These are phyloP conservation scores for Coleophoma crateriformis DNA, from an alignment of 2,329 filamentous ascomycete genomes.

Conservation along the genomic window DNA sequence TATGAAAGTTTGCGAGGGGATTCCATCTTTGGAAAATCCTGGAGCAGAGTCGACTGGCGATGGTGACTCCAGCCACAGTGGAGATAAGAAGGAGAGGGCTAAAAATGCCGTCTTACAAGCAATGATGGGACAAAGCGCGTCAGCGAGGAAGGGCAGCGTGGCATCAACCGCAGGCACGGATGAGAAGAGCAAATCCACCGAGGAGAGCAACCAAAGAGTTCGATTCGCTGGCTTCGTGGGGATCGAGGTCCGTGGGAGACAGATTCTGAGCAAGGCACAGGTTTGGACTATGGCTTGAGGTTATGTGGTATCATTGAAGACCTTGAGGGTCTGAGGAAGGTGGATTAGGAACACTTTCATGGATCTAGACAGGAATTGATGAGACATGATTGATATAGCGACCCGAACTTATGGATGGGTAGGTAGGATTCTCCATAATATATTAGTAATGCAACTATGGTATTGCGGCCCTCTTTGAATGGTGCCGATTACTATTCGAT, in stretches of 20 bases:
- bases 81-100: conserved; percentile 27
- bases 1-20: conserved; percentile 76
- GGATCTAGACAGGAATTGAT: neutral
- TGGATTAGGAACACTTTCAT: neutral
- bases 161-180: conserved; percentile 4
- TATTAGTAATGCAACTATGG: neutral
- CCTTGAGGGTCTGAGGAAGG: neutral
- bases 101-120: conserved; percentile 31
- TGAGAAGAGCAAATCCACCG: conserved; percentile 16
- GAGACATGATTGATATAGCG: neutral
- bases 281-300: conserved; percentile 53
- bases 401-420: neutral
- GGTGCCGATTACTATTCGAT: too few species aligned
- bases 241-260: conserved; percentile 70
- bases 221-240: conserved; percentile 72
- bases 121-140: conserved; percentile 21
- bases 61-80: conserved; percentile 18
- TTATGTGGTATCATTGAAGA: neutral
- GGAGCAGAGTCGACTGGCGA: conserved; percentile 16
- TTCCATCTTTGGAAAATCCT: conserved; percentile 53
- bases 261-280: conserved; percentile 70
- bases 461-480: neutral
- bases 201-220: conserved; percentile 42
- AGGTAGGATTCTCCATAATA: neutral
- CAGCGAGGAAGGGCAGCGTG: conserved; percentile 17